Conservation (phyloP, 257 asterid genomes). For the Ligustrum vulgare region DNA sequence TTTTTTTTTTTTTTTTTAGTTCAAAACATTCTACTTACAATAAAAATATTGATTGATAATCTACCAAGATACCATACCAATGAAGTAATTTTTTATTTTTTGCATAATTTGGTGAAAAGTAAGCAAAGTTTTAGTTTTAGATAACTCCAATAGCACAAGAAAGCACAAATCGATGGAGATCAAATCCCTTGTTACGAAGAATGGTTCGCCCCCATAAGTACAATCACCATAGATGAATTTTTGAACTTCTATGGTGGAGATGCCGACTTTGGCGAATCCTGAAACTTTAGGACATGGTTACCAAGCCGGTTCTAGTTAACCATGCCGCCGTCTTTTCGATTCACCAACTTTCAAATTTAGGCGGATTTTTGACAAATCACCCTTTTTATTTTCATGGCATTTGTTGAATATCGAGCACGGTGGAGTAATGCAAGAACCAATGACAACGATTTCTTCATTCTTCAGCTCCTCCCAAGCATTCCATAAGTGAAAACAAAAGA, state of each 20-base stretch:
- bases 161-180: too few relatives aligned
- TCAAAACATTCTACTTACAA: too few relatives aligned
- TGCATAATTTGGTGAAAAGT: too few relatives aligned
- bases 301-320: constrained; percentile 43
- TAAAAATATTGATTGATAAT: too few relatives aligned
- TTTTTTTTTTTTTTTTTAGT: too few relatives aligned
- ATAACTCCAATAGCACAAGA: too few relatives aligned
- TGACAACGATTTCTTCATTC: constrained; percentile 39
- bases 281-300: constrained; percentile 52
- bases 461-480: constrained; percentile 55
- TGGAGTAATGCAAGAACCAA: constrained; percentile 55
- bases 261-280: constrained; percentile 47
- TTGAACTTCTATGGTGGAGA: constrained; percentile 23
- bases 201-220: constrained; percentile 46
- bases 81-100: too few relatives aligned
- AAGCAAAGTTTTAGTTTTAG: too few relatives aligned
- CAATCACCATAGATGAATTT: constrained; percentile 36
- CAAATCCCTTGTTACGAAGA: constrained; percentile 29
- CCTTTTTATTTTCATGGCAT: constrained; percentile 25
- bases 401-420: constrained; percentile 49
- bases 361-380: constrained; percentile 39
- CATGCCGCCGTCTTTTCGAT: constrained; percentile 37
- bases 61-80: too few relatives aligned
- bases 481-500: constrained; percentile 48
- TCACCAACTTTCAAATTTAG: constrained; percentile 36